Conservation (phyloP, 1,284 basidiomycete genomes). For the Laetiporus sulphureus region DNA sequence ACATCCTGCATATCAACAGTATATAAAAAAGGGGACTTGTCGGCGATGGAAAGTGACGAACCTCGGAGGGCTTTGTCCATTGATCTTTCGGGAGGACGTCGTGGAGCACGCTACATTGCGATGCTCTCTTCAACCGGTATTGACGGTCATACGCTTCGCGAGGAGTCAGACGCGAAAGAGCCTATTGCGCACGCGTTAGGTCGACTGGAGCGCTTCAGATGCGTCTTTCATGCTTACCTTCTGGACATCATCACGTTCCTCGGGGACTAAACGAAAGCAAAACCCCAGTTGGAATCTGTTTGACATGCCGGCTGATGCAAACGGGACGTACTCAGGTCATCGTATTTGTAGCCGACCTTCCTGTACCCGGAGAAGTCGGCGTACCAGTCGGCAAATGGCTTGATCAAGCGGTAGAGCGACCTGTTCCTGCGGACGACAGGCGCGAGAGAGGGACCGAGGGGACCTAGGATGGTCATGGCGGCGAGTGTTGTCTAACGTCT, state of each 20-base stretch:
- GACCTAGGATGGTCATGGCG: slow-evolving; percentile 46
- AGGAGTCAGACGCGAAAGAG: slow-evolving; percentile 75
- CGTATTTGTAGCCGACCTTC: slow-evolving; percentile 87
- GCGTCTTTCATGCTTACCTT: slow-evolving; percentile 46
- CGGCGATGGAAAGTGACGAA: slow-evolving; percentile 31
- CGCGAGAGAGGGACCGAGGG: slow-evolving; percentile 76
- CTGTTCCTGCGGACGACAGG: slow-evolving; percentile 69
- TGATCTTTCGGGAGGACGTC: slow-evolving; percentile 79
- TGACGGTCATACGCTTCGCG: slow-evolving; percentile 87
- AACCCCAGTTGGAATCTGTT: no score
- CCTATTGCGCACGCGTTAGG: slow-evolving; percentile 40
- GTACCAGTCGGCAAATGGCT: slow-evolving; percentile 84
- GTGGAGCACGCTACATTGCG: slow-evolving; percentile 79
- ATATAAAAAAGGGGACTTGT: background rate
- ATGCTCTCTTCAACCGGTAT: slow-evolving; percentile 84
- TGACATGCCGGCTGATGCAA: background rate
- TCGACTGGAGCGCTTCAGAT: background rate
- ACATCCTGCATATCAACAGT: slow-evolving; percentile 58
- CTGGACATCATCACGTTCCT: slow-evolving; percentile 84
- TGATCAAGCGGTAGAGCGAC: slow-evolving; percentile 60
- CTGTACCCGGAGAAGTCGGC: slow-evolving; percentile 81
- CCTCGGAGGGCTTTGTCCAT: slow-evolving; percentile 79
- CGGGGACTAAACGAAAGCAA: slow-evolving; percentile 69
- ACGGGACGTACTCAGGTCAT: slow-evolving; percentile 75
- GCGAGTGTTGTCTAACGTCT: slow-evolving; percentile 1